Conservation (phyloP, 2,329 filamentous ascomycete species). For the Phialophora verrucosa region DNA sequence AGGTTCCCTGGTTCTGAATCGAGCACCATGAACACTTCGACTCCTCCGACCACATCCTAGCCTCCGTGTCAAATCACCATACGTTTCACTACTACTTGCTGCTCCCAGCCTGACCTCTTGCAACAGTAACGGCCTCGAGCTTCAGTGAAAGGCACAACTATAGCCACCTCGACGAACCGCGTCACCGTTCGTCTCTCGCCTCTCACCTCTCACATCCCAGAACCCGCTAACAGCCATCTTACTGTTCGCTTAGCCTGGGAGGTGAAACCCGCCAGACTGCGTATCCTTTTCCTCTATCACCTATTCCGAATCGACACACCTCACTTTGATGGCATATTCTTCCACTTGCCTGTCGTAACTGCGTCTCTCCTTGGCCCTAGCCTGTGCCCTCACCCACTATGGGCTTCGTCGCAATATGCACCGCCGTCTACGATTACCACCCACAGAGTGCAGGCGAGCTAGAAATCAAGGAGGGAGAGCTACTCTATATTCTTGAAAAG, state of each 20-base stretch:
- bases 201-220: background rate
- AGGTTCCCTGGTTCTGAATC: constrained; percentile 13
- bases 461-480: constrained; percentile 80
- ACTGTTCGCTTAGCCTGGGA: constrained; percentile 21
- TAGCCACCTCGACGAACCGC: background rate
- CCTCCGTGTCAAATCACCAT: constrained; percentile 5
- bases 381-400: constrained; percentile 56
- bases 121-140: background rate
- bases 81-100: constrained; percentile 7
- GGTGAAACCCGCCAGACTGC: constrained; percentile 18
- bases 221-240: constrained; percentile 21
- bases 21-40: constrained; percentile 9
- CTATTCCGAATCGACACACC: constrained; percentile 4
- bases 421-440: constrained; percentile 88
- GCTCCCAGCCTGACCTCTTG: background rate
- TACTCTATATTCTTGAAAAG: constrained; percentile 88
- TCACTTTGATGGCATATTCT: constrained; percentile 30
- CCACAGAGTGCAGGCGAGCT: constrained; percentile 88
- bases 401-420: constrained; percentile 91
- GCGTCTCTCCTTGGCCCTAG: constrained; percentile 7
- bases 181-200: constrained; percentile 1
- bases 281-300: constrained; percentile 6
- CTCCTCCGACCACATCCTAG: constrained; percentile 1
- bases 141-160: background rate
- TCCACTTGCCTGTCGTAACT: constrained; percentile 16